A percentile compares a stretch with the other conserved stretches of the same genome.
Evolutionary conservation across 345 rosid species (phyloP).

Genomic region (Lepidium sativum): DNA sequence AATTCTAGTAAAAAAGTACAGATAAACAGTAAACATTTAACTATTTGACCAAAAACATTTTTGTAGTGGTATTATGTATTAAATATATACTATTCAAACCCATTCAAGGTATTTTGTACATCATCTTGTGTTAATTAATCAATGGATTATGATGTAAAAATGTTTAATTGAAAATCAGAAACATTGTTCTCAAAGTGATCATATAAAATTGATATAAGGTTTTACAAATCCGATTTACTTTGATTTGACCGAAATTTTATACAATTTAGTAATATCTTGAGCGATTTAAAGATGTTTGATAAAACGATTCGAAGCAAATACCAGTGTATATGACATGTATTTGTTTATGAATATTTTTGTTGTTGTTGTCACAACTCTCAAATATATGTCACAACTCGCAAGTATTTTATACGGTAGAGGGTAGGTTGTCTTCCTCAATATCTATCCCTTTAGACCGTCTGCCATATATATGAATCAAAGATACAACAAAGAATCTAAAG

Average conservation of each 20-base stretch:
- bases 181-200: not conserved
- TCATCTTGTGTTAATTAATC: no score
- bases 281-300: not conserved
- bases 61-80: no score
- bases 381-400: not conserved
- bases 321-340: not conserved
- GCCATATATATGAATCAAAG: slow-evolving; percentile 4
- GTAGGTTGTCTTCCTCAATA: slow-evolving; percentile 19
- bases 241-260: not conserved
- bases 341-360: not conserved
- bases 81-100: no score
- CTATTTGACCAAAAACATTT: no score
- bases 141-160: no score
- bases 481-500: not conserved
- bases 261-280: not conserved
- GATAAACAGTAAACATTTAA: no score
- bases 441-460: not conserved
- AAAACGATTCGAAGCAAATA: not conserved
- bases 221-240: no score
- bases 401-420: slow-evolving; percentile 11
- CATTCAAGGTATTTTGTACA: no score
- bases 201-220: not conserved
- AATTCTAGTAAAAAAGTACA: no score
- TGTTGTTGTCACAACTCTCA: not conserved
- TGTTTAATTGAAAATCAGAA: not conserved